A percentile compares a stretch with the other conserved stretches of the same genome.
These are phyloP conservation scores for Syncephalastrum racemosum DNA, from an alignment of 371 early-diverging fungal genomes.

Conservation along the genomic window DNA sequence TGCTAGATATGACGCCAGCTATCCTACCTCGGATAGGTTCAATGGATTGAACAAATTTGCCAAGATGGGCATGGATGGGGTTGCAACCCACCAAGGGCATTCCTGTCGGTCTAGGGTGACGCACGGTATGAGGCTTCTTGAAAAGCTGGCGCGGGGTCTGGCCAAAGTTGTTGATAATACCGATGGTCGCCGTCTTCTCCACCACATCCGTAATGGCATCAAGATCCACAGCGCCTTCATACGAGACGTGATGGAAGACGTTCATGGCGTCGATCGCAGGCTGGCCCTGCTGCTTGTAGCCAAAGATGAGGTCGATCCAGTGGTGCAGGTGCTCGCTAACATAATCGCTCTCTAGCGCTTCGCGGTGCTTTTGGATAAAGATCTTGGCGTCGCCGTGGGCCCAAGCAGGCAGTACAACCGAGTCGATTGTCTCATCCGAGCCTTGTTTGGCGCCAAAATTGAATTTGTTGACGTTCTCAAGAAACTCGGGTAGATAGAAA, in stretches of 20 bases:
- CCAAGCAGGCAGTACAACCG: constrained; percentile 84
- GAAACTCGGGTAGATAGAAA: constrained; percentile 85
- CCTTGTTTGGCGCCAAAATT: constrained; percentile 79
- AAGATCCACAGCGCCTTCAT: constrained; percentile 90
- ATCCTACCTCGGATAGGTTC: constrained; percentile 53
- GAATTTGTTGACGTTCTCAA: constrained; percentile 82
- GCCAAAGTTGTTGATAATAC: constrained; percentile 94
- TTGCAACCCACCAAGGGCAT: constrained; percentile 40
- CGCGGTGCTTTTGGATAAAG: constrained; percentile 86
- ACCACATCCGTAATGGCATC: constrained; percentile 86
- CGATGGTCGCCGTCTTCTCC: constrained; percentile 88
- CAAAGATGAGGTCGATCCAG: constrained; percentile 93
- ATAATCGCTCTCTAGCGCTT: constrained; percentile 90
- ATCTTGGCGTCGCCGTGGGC: constrained; percentile 82
- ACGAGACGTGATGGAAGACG: constrained; percentile 88
- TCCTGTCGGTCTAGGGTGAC: constrained; percentile 37
- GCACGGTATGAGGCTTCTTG: constrained; percentile 71
- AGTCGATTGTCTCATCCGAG: constrained; percentile 73
- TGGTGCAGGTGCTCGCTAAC: constrained; percentile 82
- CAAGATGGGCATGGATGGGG: constrained; percentile 49
- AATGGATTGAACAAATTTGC: constrained; percentile 59
- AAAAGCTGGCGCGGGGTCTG: constrained; percentile 90
- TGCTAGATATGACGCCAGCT: background rate
- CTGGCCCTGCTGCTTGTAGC: constrained; percentile 84
- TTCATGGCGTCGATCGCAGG: constrained; percentile 83